Conservation (phyloP, 768 basidiomycete genomes). For the Boletales sp. region DNA sequence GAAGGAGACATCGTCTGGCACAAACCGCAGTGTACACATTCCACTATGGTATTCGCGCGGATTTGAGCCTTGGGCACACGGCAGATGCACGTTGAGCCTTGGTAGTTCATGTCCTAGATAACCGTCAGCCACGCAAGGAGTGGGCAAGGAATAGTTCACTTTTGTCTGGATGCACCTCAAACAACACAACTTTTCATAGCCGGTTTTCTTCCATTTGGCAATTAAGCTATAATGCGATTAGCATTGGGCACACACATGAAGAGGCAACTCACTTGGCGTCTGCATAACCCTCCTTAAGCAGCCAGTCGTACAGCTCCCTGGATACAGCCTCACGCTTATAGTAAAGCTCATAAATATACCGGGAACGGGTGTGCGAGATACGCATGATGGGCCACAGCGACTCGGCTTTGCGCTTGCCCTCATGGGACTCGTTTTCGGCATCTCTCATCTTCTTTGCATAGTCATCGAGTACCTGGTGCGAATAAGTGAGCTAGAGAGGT, state of each 20-base stretch:
- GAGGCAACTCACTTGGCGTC: slow-evolving; percentile 78
- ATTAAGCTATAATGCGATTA: slow-evolving; percentile 63
- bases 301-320: slow-evolving; percentile 93
- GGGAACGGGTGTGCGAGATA: slow-evolving; percentile 91
- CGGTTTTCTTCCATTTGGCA: slow-evolving; percentile 99
- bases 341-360: slow-evolving; percentile 97
- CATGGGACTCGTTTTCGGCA: slow-evolving; percentile 97
- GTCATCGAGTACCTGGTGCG: slow-evolving; percentile 83
- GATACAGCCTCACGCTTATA: slow-evolving; percentile 97
- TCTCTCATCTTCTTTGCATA: slow-evolving; percentile 99
- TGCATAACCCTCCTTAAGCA: slow-evolving; percentile 94
- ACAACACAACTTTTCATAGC: slow-evolving; percentile 98
- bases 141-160: slow-evolving; percentile 38
- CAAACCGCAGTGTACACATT: slow-evolving; percentile 96
- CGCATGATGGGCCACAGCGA: slow-evolving; percentile 98
- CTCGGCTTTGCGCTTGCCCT: slow-evolving; percentile 94
- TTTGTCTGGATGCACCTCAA: slow-evolving; percentile 93
- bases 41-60: slow-evolving; percentile 84
- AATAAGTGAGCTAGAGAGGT: slow-evolving; percentile 4
- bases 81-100: slow-evolving; percentile 97
- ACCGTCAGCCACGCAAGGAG: slow-evolving; percentile 6
- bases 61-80: slow-evolving; percentile 94
- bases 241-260: slow-evolving; percentile 1
- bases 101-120: slow-evolving; percentile 94
- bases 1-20: slow-evolving; percentile 13